Percentiles rank a stretch among this genome's conserved stretches.
Evolutionary conservation across 1,139 yeast species (phyloP).

Genomic region (Pichia kudriavzevii): DNA sequence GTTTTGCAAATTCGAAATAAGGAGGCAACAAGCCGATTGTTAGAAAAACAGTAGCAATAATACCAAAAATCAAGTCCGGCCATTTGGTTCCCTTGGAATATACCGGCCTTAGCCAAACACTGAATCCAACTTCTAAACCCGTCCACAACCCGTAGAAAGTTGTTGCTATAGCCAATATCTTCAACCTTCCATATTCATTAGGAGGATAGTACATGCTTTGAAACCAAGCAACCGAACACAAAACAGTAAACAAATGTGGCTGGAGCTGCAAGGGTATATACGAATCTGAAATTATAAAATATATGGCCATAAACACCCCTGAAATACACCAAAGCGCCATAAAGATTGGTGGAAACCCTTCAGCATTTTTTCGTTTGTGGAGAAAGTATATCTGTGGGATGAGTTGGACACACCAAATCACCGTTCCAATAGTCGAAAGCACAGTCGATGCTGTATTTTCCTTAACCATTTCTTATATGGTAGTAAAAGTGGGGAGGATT

Average conservation of each 20-base stretch:
- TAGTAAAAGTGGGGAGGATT: neutral
- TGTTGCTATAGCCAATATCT: conserved; percentile 26
- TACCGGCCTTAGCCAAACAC: conserved; percentile 43
- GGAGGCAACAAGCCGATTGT: conserved; percentile 84
- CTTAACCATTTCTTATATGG: neutral
- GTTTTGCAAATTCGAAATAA: conserved; percentile 71
- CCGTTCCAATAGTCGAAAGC: conserved; percentile 47
- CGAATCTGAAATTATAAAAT: conserved; percentile 44
- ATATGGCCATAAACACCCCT: conserved; percentile 49
- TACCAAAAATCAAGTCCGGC: conserved; percentile 49
- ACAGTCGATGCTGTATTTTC: conserved; percentile 34
- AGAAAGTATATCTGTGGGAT: conserved; percentile 45
- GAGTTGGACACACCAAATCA: conserved; percentile 51
- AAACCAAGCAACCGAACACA: conserved; percentile 44
- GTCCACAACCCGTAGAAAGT: conserved; percentile 33
- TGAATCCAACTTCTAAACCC: conserved; percentile 43
- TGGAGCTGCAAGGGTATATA: conserved; percentile 48
- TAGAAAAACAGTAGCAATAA: conserved; percentile 66
- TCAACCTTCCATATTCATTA: conserved; percentile 25
- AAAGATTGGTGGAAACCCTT: conserved; percentile 54
- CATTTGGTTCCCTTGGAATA: conserved; percentile 41
- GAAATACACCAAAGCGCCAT: conserved; percentile 53
- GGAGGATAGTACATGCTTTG: conserved; percentile 54
- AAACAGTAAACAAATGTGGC: conserved; percentile 45
- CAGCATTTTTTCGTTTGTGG: conserved; percentile 42